These are phyloP conservation scores for Eucalyptus cloeziana DNA, from an alignment of 345 rosid genomes.

Conservation along the genomic window DNA sequence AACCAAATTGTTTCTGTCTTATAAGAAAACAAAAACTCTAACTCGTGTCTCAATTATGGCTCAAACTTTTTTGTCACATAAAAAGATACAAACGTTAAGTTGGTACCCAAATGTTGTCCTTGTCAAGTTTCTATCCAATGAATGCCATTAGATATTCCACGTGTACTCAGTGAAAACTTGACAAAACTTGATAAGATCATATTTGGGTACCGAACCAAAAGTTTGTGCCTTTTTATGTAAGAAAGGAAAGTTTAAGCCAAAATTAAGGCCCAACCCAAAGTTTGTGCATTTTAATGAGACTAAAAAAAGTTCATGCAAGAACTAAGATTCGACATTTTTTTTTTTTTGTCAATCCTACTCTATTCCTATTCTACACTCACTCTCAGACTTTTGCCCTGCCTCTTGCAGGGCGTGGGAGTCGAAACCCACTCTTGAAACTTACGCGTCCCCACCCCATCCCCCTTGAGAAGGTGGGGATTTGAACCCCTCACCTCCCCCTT, in stretches of 20 bases:
- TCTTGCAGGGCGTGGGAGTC: too few species aligned
- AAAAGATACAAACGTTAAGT: not conserved
- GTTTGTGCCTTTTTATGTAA: not conserved
- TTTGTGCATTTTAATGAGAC: not conserved
- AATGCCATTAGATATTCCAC: not conserved
- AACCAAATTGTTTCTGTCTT: not conserved
- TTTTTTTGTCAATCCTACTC: too few species aligned
- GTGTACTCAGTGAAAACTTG: not conserved
- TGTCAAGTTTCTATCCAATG: not conserved
- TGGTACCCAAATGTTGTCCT: not conserved
- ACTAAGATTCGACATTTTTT: not conserved
- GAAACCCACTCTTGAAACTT: too few species aligned
- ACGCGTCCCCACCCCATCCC: too few species aligned
- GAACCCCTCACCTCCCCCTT: too few species aligned
- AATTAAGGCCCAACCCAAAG: not conserved
- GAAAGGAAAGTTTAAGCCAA: not conserved
- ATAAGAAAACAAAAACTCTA: too few species aligned
- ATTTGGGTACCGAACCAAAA: not conserved
- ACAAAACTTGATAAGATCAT: not conserved
- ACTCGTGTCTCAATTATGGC: fast-evolving
- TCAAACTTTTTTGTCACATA: not conserved
- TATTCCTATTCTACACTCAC: too few species aligned
- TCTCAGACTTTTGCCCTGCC: too few species aligned
- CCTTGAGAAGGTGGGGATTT: too few species aligned
- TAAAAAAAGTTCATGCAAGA: too few species aligned